A percentile compares a stretch with the other conserved stretches of the same genome.
Conservation (phyloP, 1,284 basidiomycete species). For the Ustilago trichophora region DNA sequence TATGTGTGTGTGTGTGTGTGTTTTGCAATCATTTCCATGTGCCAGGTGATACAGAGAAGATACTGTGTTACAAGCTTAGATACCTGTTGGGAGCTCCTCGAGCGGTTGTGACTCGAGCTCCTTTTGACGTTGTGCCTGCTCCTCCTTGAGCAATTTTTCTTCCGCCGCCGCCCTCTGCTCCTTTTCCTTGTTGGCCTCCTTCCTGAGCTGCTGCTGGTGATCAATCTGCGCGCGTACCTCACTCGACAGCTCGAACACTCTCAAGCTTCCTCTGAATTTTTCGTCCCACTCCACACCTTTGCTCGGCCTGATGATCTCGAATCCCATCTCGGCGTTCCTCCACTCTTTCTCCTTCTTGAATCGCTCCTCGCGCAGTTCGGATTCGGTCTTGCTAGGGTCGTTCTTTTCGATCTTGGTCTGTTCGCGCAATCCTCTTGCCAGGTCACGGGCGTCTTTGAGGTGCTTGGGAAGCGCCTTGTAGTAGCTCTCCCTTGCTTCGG, state of each 20-base stretch:
- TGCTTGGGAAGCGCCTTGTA: constrained; percentile 78
- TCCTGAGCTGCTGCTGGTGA: constrained; percentile 21
- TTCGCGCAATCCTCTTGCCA: constrained; percentile 80
- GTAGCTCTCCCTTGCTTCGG: constrained; percentile 78
- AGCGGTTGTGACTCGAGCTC: constrained; percentile 37
- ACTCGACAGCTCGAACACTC: constrained; percentile 68
- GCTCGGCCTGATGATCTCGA: constrained; percentile 77
- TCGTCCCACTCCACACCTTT: constrained; percentile 79
- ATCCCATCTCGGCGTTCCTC: constrained; percentile 79
- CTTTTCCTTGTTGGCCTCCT: constrained; percentile 11
- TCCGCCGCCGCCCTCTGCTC: constrained; percentile 11
- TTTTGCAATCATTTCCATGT: no score
- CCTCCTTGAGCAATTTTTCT: constrained; percentile 19
- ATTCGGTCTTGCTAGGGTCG: constrained; percentile 85
- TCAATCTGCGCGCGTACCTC: constrained; percentile 34
- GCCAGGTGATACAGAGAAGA: no score
- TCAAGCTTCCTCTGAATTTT: constrained; percentile 75
- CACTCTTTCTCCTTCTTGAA: constrained; percentile 82
- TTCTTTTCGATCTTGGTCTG: constrained; percentile 82
- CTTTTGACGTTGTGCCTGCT: constrained; percentile 27
- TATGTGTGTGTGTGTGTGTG: no score
- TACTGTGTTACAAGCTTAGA: no score
- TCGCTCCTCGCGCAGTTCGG: constrained; percentile 74
- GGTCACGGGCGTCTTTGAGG: constrained; percentile 78
- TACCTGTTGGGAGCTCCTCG: constrained; percentile 17